These are phyloP conservation scores for Arabidopsis thaliana DNA, from an alignment of 345 rosid genomes.

Conservation along the genomic window TAIR10.1 NC_003070.9:22786001-22786500, in stretches of 20 bases:
- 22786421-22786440: background rate
- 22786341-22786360: background rate
- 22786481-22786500: background rate
- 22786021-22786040: slow-evolving; percentile 63
- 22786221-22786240: slow-evolving; percentile 86
- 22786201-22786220: slow-evolving; percentile 91
- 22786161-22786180: slow-evolving; percentile 74
- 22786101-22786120: background rate
- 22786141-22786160: slow-evolving; percentile 66
- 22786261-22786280: slow-evolving; percentile 72
- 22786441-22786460: slow-evolving; percentile 26
- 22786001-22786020: slow-evolving; percentile 70
- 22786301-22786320: slow-evolving; percentile 89
- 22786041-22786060: slow-evolving; percentile 61
- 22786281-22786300: slow-evolving; percentile 96
- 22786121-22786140: background rate
- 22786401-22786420: background rate
- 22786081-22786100: slow-evolving; percentile 9
- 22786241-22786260: slow-evolving; percentile 89
- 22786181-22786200: slow-evolving; percentile 93
- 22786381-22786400: background rate
- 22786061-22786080: background rate
- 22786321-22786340: background rate
- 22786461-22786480: background rate
- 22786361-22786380: background rate